phyloP scores from a whole-genome alignment of 345 rosid genomes.

The Hibiscus trionum region DNA sequence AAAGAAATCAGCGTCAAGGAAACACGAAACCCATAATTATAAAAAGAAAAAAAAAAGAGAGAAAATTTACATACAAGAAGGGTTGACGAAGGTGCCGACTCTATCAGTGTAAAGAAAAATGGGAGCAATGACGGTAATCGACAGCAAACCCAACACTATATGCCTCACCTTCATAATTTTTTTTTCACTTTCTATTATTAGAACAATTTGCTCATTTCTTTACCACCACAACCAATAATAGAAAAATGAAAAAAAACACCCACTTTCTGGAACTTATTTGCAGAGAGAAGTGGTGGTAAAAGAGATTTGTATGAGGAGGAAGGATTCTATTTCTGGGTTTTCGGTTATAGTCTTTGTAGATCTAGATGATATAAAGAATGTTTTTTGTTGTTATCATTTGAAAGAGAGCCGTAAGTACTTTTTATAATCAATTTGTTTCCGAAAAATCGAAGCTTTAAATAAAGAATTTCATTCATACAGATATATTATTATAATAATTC shows the following conservation, averaged over 20 bases:
- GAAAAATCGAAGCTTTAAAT: background rate
- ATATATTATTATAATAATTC: no score
- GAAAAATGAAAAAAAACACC: background rate
- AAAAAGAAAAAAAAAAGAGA: background rate
- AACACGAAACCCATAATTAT: background rate
- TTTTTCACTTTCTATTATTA: background rate
- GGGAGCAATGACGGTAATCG: conserved; percentile 71
- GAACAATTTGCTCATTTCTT: background rate
- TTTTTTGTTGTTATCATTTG: background rate
- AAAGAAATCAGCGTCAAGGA: background rate
- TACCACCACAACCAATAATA: background rate
- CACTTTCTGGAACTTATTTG: background rate
- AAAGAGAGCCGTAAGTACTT: background rate
- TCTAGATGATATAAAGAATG: background rate
- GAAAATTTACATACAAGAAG: conserved; percentile 5
- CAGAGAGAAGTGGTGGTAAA: no score
- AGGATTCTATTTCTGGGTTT: background rate
- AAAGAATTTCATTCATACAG: no score
- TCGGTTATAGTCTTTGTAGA: background rate
- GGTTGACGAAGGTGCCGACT: conserved; percentile 10
- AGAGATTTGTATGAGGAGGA: background rate
- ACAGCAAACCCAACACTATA: conserved; percentile 55
- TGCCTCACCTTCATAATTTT: conserved; percentile 53
- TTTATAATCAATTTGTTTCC: background rate
- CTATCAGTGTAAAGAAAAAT: conserved; percentile 59